Evolutionary conservation across 1,284 basidiomycete species (phyloP), one percentile per base, ranked within the genome.

Genomic region (Tremellales sp.): DNA sequence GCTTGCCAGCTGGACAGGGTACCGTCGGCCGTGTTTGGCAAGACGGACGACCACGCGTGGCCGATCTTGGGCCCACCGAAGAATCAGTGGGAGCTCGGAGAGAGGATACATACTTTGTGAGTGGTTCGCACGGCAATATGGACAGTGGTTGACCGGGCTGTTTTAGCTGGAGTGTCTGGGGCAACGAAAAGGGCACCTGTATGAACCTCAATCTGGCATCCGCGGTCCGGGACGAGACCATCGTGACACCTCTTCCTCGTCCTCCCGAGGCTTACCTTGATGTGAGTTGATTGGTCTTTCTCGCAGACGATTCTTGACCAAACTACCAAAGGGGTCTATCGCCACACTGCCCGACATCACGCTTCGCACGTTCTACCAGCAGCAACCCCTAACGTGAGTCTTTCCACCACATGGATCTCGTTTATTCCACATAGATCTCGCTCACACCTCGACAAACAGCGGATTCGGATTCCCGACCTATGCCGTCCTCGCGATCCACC

Each of bases 71-170:
- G 53, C 5, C 47, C 58, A 13, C 53, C 61, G 3, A 48, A 43
- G 35, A 40, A 46, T 37, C 54, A 56, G 31, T 49, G 42, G 48
- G 55, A 60, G 13, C 43, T 62, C 18, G 49, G 51, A 14, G 58
- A 61, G 39, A 45, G 60, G 10, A 60, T 64, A 18, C 59, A 61
- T 33, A 48, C 61, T 5, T 63, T 63, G 60, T 63, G 28, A 50
- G 60, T 61, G 3, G 5, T 39, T 10, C 18, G n/a, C n/a, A n/a
- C n/a, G n/a, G n/a, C n/a, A n/a, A n/a, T n/a, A n/a, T n/a, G n/a
- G n/a, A n/a, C 10, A 42, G 16, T 32, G 13, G 5, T 32, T 43
- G 29, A 44, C n/a, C 31, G 16, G 12, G 16, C 16, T 42, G 29
- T 31, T 25, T 14, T 34, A 63, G 61, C 45, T 64, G 61, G 61